Percentiles rank a stretch among this genome's conserved stretches.
phyloP scores from a whole-genome alignment of 2,329 filamentous ascomycete genomes.

The Aspergillus neoniger region DNA sequence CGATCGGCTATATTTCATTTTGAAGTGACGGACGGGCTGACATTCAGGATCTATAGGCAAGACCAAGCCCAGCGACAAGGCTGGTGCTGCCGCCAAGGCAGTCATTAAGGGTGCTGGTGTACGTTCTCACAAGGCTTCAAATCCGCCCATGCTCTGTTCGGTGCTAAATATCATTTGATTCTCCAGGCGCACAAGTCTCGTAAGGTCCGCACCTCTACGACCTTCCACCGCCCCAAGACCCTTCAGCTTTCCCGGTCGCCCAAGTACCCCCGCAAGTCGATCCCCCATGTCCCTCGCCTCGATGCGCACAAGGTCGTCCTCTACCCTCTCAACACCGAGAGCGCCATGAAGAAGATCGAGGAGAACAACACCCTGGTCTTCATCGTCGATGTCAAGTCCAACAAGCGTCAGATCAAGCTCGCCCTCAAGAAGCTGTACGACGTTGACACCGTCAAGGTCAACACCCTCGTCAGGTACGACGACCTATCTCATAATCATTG shows the following conservation, averaged over 20 bases:
- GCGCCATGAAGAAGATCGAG: constrained; percentile 99
- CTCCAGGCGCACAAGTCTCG: constrained; percentile 77
- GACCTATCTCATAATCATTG: constrained; percentile 6
- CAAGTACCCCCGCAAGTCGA: constrained; percentile 96
- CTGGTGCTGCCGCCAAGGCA: constrained; percentile 91
- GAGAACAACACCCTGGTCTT: constrained; percentile 99
- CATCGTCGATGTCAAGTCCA: constrained; percentile 95
- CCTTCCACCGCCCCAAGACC: constrained; percentile 98
- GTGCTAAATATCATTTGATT: constrained; percentile 20
- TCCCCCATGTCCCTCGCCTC: constrained; percentile 84
- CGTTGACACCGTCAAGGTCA: constrained; percentile 97
- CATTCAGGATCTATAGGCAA: constrained; percentile 32
- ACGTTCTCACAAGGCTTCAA: constrained; percentile 52
- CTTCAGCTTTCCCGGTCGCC: constrained; percentile 85
- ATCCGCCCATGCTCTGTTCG: background rate
- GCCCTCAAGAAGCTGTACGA: constrained; percentile 99
- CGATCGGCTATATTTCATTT: constrained; percentile 9
- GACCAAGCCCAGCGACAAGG: constrained; percentile 71
- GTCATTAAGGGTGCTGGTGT: constrained; percentile 95
- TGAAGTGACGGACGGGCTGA: constrained; percentile 5
- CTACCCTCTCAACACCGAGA: constrained; percentile 99
- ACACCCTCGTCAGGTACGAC: constrained; percentile 90
- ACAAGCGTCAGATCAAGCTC: constrained; percentile 99
- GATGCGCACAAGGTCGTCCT: constrained; percentile 98
- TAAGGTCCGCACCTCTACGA: constrained; percentile 90